phyloP scores from a whole-genome alignment of 2,329 filamentous ascomycete genomes.

The Stagonosporopsis cucurbitacearum region DNA sequence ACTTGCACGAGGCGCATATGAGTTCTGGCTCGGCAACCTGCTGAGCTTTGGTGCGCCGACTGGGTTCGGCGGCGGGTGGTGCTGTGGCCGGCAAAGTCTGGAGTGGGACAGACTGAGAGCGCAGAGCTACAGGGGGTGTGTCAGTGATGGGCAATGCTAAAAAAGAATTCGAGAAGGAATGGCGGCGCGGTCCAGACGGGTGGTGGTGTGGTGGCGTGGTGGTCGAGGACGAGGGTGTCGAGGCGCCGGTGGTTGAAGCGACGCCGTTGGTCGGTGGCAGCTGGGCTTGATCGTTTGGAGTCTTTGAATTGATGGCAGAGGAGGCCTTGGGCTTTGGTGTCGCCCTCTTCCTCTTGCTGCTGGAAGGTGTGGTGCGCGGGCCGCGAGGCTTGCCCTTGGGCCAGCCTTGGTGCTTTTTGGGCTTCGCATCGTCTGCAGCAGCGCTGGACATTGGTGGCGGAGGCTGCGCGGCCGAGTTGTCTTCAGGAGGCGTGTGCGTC shows the following conservation, averaged over 20 bases:
- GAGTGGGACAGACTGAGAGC: conserved; percentile 44
- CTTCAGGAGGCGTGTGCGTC: conserved; percentile 51
- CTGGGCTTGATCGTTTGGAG: conserved; percentile 38
- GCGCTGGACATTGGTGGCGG: conserved; percentile 16
- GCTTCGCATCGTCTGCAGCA: conserved; percentile 23
- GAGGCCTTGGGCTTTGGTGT: conserved; percentile 43
- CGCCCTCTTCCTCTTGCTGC: conserved; percentile 51
- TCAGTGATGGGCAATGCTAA: conserved; percentile 11
- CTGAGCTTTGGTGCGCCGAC: conserved; percentile 18
- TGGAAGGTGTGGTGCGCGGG: conserved; percentile 43
- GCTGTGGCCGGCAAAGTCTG: conserved; percentile 23
- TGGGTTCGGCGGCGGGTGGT: conserved; percentile 17
- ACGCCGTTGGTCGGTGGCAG: conserved; percentile 41
- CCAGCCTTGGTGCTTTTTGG: conserved; percentile 51
- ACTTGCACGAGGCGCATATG: conserved; percentile 64
- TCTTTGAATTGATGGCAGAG: conserved; percentile 22
- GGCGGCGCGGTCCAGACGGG: conserved; percentile 22
- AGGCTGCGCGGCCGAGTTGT: conserved; percentile 26
- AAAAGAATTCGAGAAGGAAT: conserved; percentile 38
- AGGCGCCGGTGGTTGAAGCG: conserved; percentile 32
- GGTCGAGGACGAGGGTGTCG: conserved; percentile 9
- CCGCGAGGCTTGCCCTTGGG: conserved; percentile 56
- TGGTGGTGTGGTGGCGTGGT: conserved; percentile 18
- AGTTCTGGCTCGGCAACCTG: conserved; percentile 48
- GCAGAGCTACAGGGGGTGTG: conserved; percentile 16